Evolutionary conservation across 345 rosid genomes (phyloP), one percentile per base, ranked within the genome.

Genomic region (Excoecaria agallocha): DNA sequence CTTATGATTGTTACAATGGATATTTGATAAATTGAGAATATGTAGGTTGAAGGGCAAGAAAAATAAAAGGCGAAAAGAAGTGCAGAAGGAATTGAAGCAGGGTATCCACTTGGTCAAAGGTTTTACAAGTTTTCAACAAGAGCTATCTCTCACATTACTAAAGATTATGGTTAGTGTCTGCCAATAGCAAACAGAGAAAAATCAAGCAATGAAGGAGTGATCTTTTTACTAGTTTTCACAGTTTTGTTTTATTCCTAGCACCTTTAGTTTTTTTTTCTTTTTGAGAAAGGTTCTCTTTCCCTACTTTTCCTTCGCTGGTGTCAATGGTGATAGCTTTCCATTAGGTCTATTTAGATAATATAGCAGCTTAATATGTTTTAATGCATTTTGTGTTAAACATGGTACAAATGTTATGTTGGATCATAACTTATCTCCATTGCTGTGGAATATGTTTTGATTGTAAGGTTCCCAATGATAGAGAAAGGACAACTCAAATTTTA

Each of bases 141-240:
- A 85, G n/a, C 83, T 74, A 15, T 68, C 86, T 49, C 82, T 80
- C 66, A 81, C 84, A 2, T 79, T 86, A 70, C 86, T 75, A 20
- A 90, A 92, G 88, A 69, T 80, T 85, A 87, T 84, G 82, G 91
- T 91, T 82, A 69, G 54, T 68, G 90, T 87, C 30, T 71, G 83
- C 11, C 83, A 80, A 12, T 54, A 50, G 17, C 84, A 81, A 76
- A 41, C 85, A 25, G 82, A 79, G 69, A 85, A 88, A 78, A 87
- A 84, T 77, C 89, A 81, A 16, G 83, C 87, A 64, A 90, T 90
- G 95, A 93, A 91, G 81, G 97, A 91, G 83, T 93, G 85, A 91
- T 54, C 46, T 49, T 55, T 15, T 57, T 50, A 43, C 12, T 38
- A 6, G 37, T 57, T 45, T 20, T 16, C 24, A 22, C 20, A 12